Percentiles rank a stretch among this genome's conserved stretches.
phyloP scores from a whole-genome alignment of 345 rosid species.

The Pseudoturritis turrita region DNA sequence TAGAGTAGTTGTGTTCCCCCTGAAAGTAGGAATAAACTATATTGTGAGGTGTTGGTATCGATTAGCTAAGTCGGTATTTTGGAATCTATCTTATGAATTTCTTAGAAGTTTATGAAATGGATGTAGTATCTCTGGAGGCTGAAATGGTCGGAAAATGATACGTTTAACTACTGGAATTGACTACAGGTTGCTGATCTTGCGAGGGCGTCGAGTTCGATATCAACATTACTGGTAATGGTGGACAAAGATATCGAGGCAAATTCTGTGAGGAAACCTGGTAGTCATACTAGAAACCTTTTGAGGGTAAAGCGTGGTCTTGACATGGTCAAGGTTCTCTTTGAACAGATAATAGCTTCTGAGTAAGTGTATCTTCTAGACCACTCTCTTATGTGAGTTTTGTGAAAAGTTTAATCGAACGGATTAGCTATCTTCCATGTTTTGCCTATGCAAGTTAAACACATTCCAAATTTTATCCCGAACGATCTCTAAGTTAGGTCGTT shows the following conservation, averaged over 20 bases:
- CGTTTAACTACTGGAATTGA: neutral
- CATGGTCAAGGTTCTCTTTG: slow-evolving; percentile 86
- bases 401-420: neutral
- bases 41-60: neutral
- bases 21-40: neutral
- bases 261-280: slow-evolving; percentile 64
- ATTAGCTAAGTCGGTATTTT: neutral
- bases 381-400: neutral
- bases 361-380: slow-evolving; percentile 28
- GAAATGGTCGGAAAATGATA: neutral
- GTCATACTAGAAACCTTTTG: slow-evolving; percentile 85
- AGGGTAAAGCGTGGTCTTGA: slow-evolving; percentile 96
- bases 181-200: slow-evolving; percentile 73
- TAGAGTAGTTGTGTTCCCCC: neutral
- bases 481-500: neutral
- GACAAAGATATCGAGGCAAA: slow-evolving; percentile 54
- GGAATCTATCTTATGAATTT: slow-evolving; percentile 13
- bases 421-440: neutral
- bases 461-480: neutral
- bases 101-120: too few species aligned
- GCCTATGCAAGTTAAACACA: neutral
- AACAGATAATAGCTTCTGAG: slow-evolving; percentile 66
- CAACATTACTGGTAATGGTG: slow-evolving; percentile 48
- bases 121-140: too few species aligned
- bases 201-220: slow-evolving; percentile 62